phyloP scores from a whole-genome alignment of 768 basidiomycete species.

The Macrocybe gigantea region DNA sequence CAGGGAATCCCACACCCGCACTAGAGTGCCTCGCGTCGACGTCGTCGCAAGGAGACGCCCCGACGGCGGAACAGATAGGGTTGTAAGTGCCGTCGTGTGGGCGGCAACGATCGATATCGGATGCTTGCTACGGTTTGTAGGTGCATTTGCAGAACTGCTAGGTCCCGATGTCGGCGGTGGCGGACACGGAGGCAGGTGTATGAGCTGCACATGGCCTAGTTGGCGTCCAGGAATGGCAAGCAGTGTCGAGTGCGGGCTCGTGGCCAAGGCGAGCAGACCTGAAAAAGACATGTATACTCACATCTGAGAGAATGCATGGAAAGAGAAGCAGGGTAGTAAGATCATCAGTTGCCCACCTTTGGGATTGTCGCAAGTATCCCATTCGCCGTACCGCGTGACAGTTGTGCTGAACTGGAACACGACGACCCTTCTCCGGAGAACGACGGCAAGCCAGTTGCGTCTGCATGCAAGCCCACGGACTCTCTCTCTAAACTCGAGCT shows the following conservation, averaged over 20 bases:
- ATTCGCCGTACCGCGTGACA: slow-evolving; percentile 64
- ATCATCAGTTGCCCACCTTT: slow-evolving; percentile 45
- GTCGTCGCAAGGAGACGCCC: slow-evolving; percentile 81
- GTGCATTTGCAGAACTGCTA: slow-evolving; percentile 47
- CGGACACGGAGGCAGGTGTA: slow-evolving; percentile 78
- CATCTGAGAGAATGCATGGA: background rate
- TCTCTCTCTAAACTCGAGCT: slow-evolving; percentile 83
- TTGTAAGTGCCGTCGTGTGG: slow-evolving; percentile 73
- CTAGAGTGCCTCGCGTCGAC: slow-evolving; percentile 76
- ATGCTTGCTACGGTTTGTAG: slow-evolving; percentile 52
- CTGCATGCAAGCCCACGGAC: slow-evolving; percentile 78
- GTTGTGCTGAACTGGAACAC: slow-evolving; percentile 66
- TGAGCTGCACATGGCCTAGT: slow-evolving; percentile 81
- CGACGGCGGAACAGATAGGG: slow-evolving; percentile 71
- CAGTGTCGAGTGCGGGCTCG: slow-evolving; percentile 71
- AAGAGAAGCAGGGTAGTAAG: background rate
- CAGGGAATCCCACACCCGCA: slow-evolving; percentile 79
- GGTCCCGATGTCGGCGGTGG: slow-evolving; percentile 56
- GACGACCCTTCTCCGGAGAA: slow-evolving; percentile 72
- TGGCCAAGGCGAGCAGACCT: slow-evolving; percentile 80
- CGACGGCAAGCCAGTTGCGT: slow-evolving; percentile 80
- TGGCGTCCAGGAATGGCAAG: slow-evolving; percentile 83
- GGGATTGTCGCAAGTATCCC: slow-evolving; percentile 86
- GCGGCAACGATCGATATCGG: slow-evolving; percentile 80
- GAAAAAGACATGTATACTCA: slow-evolving; percentile 3